Conservation (phyloP, 2,329 filamentous ascomycete species). For the Helicocarpus griseus region DNA sequence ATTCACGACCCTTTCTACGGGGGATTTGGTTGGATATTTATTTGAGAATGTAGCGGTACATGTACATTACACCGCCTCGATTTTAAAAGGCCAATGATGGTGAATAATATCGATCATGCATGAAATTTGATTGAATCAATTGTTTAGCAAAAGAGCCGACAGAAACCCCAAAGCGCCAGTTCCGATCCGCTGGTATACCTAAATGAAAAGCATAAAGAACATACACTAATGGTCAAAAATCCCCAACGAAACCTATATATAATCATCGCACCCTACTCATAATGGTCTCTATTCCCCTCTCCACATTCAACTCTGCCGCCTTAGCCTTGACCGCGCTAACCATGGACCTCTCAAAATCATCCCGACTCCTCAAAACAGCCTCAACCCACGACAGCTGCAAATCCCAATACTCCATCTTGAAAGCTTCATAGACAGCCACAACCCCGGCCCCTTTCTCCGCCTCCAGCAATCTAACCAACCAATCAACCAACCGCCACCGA, state of each 20-base stretch:
- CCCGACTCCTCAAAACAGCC: constrained; percentile 71
- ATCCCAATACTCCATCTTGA: constrained; percentile 88
- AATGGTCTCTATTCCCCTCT: constrained; percentile 77
- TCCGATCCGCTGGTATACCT: neutral
- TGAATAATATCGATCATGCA: neutral
- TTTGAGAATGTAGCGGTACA: too few relatives aligned
- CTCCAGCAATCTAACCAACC: constrained; percentile 67
- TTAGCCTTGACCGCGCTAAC: constrained; percentile 76
- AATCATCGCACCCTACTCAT: constrained; percentile 79
- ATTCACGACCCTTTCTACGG: neutral
- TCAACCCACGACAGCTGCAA: constrained; percentile 93
- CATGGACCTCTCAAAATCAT: constrained; percentile 91
- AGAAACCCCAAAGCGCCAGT: neutral
- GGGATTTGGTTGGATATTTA: neutral
- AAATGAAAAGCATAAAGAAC: neutral
- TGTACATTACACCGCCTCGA: too few relatives aligned
- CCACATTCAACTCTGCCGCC: constrained; percentile 75
- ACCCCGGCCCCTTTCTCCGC: constrained; percentile 63
- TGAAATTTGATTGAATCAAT: neutral
- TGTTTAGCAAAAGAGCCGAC: neutral
- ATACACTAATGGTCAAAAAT: neutral
- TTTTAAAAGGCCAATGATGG: too few relatives aligned
- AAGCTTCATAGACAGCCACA: constrained; percentile 66
- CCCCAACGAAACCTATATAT: neutral
- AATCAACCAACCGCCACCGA: constrained; percentile 86